phyloP scores from a whole-genome alignment of 352 stramenopile species.

The Pythium dissimile region DNA sequence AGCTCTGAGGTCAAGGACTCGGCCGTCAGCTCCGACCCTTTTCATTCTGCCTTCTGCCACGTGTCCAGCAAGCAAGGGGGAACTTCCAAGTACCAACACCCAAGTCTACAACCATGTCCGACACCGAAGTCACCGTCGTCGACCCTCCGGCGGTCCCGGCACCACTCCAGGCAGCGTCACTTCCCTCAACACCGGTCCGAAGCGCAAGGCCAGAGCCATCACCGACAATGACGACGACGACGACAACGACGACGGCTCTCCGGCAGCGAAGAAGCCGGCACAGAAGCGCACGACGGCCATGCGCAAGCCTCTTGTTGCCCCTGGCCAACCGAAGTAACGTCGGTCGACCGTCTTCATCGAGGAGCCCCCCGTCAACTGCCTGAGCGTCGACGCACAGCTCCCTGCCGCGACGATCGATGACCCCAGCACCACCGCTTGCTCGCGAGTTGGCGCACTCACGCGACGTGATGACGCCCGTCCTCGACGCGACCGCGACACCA shows the following conservation, averaged over 20 bases:
- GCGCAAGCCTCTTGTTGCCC: background rate
- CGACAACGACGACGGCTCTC: background rate
- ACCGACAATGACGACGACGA: background rate
- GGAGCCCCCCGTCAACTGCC: background rate
- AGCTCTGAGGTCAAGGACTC: background rate
- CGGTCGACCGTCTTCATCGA: background rate
- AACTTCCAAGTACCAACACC: background rate
- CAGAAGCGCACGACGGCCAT: background rate
- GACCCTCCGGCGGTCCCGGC: background rate
- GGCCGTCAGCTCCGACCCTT: background rate
- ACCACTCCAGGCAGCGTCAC: background rate
- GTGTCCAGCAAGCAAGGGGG: background rate
- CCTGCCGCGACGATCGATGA: background rate
- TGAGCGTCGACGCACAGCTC: too few species aligned
- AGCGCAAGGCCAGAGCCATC: background rate
- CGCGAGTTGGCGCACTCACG: too few species aligned
- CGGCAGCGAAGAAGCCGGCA: background rate
- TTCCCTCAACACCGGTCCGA: background rate
- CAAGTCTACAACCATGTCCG: background rate
- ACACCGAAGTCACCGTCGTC: background rate
- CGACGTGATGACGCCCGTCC: too few species aligned
- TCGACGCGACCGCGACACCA: too few species aligned
- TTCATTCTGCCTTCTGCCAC: background rate
- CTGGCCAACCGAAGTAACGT: background rate
- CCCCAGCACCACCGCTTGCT: background rate